Percentiles rank a stretch among this genome's conserved stretches.
Evolutionary conservation across 495 filamentous ascomycete species (phyloP).

Genomic region (Podospora conica): DNA sequence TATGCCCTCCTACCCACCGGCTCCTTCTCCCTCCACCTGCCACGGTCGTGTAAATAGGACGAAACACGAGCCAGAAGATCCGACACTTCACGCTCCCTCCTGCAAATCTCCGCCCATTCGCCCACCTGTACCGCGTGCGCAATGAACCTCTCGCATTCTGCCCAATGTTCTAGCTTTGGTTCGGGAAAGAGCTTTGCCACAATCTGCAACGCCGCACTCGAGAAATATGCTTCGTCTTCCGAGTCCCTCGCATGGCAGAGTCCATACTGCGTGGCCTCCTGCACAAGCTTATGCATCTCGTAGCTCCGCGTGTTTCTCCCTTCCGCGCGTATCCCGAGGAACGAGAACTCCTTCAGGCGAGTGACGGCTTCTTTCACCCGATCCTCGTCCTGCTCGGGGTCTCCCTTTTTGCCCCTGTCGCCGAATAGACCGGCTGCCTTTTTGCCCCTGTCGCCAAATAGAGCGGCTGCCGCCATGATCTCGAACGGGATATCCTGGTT

Average conservation of each 20-base stretch:
- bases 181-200: slow-evolving; percentile 13
- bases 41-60: slow-evolving; percentile 11
- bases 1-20: slow-evolving; percentile 5
- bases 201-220: slow-evolving; percentile 11
- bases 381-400: neutral
- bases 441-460: neutral
- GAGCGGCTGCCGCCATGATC: slow-evolving; percentile 4
- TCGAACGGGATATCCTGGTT: slow-evolving; percentile 21
- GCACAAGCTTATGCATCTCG: slow-evolving; percentile 25
- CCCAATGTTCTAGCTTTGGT: slow-evolving; percentile 7
- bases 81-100: slow-evolving; percentile 11
- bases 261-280: slow-evolving; percentile 21
- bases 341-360: slow-evolving; percentile 17
- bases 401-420: neutral
- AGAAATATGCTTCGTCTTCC: slow-evolving; percentile 15
- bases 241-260: neutral
- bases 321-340: slow-evolving; percentile 4
- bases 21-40: slow-evolving; percentile 15
- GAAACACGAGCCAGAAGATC: slow-evolving; percentile 14
- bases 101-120: slow-evolving; percentile 11
- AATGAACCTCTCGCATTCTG: slow-evolving; percentile 16
- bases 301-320: slow-evolving; percentile 4
- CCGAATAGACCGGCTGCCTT: neutral
- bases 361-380: slow-evolving; percentile 6
- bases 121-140: slow-evolving; percentile 10